Percentiles rank a stretch among this genome's conserved stretches.
Conservation (phyloP, 2,329 filamentous ascomycete species). For the Coniella lustricola region DNA sequence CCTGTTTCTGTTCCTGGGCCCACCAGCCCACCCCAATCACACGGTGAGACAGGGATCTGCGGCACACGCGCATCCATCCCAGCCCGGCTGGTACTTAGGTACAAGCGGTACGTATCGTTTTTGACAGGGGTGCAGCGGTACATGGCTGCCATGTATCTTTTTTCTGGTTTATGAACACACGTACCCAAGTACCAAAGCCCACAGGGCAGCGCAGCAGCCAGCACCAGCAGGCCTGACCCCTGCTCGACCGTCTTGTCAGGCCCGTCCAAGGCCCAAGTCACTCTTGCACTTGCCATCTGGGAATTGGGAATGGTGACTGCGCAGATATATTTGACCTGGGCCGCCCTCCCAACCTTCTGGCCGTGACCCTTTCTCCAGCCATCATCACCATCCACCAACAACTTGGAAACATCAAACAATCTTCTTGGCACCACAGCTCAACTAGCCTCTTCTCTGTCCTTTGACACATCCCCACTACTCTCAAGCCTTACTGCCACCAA, state of each 20-base stretch:
- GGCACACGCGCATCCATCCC: constrained; percentile 1
- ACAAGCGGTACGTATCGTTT: constrained; percentile 4
- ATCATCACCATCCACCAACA: constrained; percentile 1
- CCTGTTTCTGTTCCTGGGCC: constrained; percentile 14
- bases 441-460: background rate
- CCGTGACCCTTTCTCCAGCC: background rate
- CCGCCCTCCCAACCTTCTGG: background rate
- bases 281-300: constrained; percentile 3
- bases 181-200: too few relatives aligned
- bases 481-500: background rate
- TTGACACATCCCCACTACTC: background rate
- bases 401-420: background rate
- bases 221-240: background rate
- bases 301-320: background rate
- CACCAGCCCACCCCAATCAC: constrained; percentile 10
- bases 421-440: too few relatives aligned
- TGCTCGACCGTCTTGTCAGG: background rate
- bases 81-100: constrained; percentile 2
- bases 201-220: too few relatives aligned
- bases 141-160: too few relatives aligned
- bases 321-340: constrained; percentile 7
- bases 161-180: too few relatives aligned
- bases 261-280: background rate
- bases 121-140: too few relatives aligned
- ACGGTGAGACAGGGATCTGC: constrained; percentile 14